These are phyloP conservation scores for Aureobasidium sp. DNA, from an alignment of 2,329 filamentous ascomycete species.

Conservation along the genomic window DNA sequence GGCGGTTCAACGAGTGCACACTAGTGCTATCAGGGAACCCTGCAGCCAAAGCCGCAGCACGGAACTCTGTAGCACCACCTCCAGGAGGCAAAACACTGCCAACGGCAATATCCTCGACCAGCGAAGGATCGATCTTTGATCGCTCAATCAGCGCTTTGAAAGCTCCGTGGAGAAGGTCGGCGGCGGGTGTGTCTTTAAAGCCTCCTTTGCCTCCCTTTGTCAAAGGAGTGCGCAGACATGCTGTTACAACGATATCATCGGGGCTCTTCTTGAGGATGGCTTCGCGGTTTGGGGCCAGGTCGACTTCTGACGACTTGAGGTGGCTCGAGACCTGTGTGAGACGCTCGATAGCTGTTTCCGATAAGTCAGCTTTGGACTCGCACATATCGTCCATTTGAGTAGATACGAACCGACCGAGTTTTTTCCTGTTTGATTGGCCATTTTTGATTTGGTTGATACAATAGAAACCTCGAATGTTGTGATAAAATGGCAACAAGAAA, in stretches of 20 bases:
- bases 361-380: neutral
- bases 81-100: conserved; percentile 87
- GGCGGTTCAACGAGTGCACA: conserved; percentile 84
- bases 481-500: neutral
- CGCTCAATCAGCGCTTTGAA: conserved; percentile 75
- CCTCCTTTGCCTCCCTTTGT: conserved; percentile 89
- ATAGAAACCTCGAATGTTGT: neutral
- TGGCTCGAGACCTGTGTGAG: conserved; percentile 52
- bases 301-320: conserved; percentile 36
- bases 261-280: conserved; percentile 47
- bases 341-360: conserved; percentile 47
- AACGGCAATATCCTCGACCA: conserved; percentile 89
- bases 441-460: neutral
- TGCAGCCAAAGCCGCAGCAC: conserved; percentile 80
- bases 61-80: conserved; percentile 93
- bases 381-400: neutral
- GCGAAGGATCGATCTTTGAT: conserved; percentile 77
- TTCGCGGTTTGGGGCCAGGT: conserved; percentile 34
- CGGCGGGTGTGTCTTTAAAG: conserved; percentile 88
- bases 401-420: conserved; percentile 6
- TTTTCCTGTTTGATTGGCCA: conserved; percentile 17
- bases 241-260: conserved; percentile 80
- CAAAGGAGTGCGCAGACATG: conserved; percentile 82
- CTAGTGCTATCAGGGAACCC: conserved; percentile 81
- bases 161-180: conserved; percentile 78